Conservation (phyloP, 495 filamentous ascomycete genomes). For the Bryoglossum gracile region DNA sequence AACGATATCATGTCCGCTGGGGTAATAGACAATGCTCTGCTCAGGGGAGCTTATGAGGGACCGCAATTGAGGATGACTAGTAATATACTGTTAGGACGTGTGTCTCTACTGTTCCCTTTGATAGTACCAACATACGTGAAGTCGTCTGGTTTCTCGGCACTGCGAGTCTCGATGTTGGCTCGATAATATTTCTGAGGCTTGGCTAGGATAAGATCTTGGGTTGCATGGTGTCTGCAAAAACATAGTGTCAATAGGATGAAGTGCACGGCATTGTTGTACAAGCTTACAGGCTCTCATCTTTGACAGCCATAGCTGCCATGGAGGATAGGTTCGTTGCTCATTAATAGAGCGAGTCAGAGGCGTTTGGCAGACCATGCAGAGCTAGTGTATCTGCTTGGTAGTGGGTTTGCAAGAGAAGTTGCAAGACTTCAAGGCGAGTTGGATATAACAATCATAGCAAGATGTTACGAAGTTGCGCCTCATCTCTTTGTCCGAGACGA, state of each 20-base stretch:
- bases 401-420: neutral
- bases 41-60: constrained; percentile 79
- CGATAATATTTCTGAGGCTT: constrained; percentile 69
- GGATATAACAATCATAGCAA: too few species aligned
- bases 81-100: neutral
- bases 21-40: constrained; percentile 74
- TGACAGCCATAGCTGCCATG: constrained; percentile 38
- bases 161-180: constrained; percentile 66
- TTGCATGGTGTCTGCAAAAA: constrained; percentile 26
- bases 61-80: constrained; percentile 85
- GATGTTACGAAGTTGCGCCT: too few species aligned
- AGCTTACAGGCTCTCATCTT: constrained; percentile 42
- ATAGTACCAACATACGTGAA: too few species aligned
- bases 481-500: too few species aligned
- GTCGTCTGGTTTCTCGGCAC: too few species aligned
- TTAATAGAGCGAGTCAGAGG: too few species aligned
- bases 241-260: neutral
- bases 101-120: neutral
- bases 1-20: constrained; percentile 62
- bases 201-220: constrained; percentile 51
- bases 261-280: neutral
- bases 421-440: too few species aligned
- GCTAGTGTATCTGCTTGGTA: too few species aligned
- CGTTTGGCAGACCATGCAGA: too few species aligned
- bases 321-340: constrained; percentile 4